A percentile compares a stretch with the other conserved stretches of the same genome.
These are phyloP conservation scores for Rhizopogon salebrosus DNA, from an alignment of 768 basidiomycete species.

Conservation along the genomic window DNA sequence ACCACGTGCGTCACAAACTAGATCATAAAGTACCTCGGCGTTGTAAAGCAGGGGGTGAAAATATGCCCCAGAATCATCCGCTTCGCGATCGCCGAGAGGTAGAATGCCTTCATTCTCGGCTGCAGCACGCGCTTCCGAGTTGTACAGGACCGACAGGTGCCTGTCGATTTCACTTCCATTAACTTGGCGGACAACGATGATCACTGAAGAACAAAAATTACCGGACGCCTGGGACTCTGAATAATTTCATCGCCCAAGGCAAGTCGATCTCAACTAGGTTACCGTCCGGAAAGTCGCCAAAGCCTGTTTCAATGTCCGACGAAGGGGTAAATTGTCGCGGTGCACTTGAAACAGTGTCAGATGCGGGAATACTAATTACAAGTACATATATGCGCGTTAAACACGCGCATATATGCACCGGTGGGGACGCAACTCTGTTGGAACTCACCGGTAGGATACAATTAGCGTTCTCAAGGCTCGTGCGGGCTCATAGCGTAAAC, in stretches of 20 bases:
- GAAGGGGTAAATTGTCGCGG: background rate
- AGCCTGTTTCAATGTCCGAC: background rate
- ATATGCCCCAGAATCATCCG: constrained; percentile 31
- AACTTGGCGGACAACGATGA: constrained; percentile 15
- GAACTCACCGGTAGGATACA: constrained; percentile 64
- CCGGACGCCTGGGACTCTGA: constrained; percentile 50
- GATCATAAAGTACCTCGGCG: constrained; percentile 39
- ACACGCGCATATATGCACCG: background rate
- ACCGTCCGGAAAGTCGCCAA: constrained; percentile 11
- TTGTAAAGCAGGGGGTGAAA: constrained; percentile 57
- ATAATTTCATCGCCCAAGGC: constrained; percentile 58
- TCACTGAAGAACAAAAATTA: constrained; percentile 17
- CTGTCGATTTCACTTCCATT: constrained; percentile 18
- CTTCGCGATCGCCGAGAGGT: constrained; percentile 29
- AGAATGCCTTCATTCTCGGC: background rate
- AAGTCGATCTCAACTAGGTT: constrained; percentile 40
- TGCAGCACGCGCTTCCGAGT: constrained; percentile 44
- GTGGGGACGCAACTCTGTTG: background rate
- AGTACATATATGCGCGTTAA: constrained; percentile 11
- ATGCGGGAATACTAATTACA: background rate
- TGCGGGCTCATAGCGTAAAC: constrained; percentile 73
- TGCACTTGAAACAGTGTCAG: background rate
- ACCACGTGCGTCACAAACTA: background rate
- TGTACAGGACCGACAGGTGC: constrained; percentile 44
- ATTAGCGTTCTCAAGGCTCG: constrained; percentile 70